A percentile compares a stretch with the other conserved stretches of the same genome.
Conservation (phyloP, 495 filamentous ascomycete genomes). For the Elasticomyces elasticus region DNA sequence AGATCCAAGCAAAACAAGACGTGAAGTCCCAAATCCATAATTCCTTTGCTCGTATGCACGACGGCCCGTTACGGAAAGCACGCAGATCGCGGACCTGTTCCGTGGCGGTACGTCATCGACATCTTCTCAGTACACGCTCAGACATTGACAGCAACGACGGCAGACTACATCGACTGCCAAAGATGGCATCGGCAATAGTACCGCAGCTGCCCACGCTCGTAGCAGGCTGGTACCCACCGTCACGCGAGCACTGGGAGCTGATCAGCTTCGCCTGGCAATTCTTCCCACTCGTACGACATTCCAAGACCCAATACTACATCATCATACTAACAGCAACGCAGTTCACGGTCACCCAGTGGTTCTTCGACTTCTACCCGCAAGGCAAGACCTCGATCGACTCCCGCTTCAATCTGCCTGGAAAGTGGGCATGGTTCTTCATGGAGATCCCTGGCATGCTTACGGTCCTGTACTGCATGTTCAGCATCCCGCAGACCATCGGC, state of each 20-base stretch:
- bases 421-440: conserved; percentile 77
- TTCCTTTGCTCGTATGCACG: too few relatives aligned
- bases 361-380: conserved; percentile 34
- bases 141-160: background rate
- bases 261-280: conserved; percentile 35
- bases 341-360: conserved; percentile 36
- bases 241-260: conserved; percentile 42
- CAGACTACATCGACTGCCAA: too few relatives aligned
- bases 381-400: conserved; percentile 78
- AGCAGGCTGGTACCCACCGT: conserved; percentile 37
- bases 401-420: conserved; percentile 77
- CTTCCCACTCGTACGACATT: conserved; percentile 36
- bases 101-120: too few relatives aligned
- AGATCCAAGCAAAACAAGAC: too few relatives aligned
- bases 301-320: conserved; percentile 1
- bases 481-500: conserved; percentile 45
- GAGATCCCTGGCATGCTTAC: conserved; percentile 67
- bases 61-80: too few relatives aligned
- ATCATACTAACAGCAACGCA: conserved; percentile 9
- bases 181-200: background rate
- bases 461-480: conserved; percentile 65
- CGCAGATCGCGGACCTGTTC: too few relatives aligned
- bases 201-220: conserved; percentile 26
- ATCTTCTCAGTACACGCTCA: too few relatives aligned
- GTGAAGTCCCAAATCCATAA: too few relatives aligned